phyloP scores from a whole-genome alignment of 139 green algal genomes.

The Chlamydomonas sp. region DNA sequence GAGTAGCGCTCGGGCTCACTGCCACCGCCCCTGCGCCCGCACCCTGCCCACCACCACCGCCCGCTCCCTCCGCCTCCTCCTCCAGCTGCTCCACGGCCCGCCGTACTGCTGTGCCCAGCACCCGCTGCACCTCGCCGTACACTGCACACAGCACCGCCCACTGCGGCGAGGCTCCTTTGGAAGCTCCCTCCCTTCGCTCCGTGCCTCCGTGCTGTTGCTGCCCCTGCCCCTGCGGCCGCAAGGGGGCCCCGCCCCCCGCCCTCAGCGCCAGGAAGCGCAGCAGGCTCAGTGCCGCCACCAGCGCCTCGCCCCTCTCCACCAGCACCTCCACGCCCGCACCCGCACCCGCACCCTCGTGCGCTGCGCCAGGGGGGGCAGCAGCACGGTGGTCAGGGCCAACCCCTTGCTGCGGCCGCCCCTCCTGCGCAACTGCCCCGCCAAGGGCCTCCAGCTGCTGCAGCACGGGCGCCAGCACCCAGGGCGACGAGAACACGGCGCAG shows the following conservation, averaged over 20 bases:
- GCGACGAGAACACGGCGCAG: not conserved
- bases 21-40: not conserved
- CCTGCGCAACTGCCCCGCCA: not conserved
- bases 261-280: constrained; percentile 26
- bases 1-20: not conserved
- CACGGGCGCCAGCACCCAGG: not conserved
- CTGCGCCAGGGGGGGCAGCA: not conserved
- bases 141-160: not conserved
- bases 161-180: not conserved
- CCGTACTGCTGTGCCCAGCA: not conserved
- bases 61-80: not conserved
- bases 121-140: not conserved
- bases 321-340: not conserved
- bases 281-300: constrained; percentile 22
- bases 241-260: too few relatives aligned
- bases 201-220: not conserved
- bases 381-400: not conserved
- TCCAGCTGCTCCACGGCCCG: not conserved
- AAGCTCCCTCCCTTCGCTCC: too few relatives aligned
- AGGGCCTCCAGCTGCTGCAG: constrained; percentile 16
- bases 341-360: not conserved
- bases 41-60: not conserved
- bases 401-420: not conserved
- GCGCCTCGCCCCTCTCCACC: constrained; percentile 2
- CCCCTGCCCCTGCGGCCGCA: not conserved